phyloP scores from a whole-genome alignment of 352 stramenopile genomes.

The Pythium scleroteichum region DNA sequence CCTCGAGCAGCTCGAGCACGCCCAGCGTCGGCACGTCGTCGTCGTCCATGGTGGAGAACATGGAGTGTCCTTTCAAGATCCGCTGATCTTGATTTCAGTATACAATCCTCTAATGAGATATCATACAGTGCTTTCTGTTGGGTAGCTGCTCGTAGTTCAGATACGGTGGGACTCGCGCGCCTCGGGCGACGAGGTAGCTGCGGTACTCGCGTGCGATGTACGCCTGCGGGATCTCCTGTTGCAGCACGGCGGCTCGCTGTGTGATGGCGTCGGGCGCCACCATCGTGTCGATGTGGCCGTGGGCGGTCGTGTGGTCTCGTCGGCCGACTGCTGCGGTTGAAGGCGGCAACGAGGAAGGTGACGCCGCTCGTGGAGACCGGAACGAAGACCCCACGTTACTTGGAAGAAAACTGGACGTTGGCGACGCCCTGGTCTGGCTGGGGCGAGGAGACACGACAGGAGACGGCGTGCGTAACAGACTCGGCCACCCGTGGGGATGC shows the following conservation, averaged over 20 bases:
- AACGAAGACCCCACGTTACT: background rate
- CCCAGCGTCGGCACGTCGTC: background rate
- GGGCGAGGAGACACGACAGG: background rate
- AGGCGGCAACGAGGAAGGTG: background rate
- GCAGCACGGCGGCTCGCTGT: constrained; percentile 19
- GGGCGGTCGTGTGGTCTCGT: background rate
- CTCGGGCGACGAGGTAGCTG: constrained; percentile 41
- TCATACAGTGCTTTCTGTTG: background rate
- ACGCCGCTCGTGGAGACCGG: background rate
- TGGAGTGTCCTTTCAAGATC: constrained; percentile 24
- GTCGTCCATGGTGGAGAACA: background rate
- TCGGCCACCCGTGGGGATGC: constrained; percentile 19
- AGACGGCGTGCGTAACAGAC: constrained; percentile 13
- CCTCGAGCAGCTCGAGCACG: constrained; percentile 2
- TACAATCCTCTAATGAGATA: constrained; percentile 12
- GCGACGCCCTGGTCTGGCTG: background rate
- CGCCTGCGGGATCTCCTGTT: constrained; percentile 41
- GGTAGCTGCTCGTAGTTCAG: constrained; percentile 24
- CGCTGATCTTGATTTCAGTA: background rate
- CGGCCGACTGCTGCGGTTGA: background rate
- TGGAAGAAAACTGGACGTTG: background rate
- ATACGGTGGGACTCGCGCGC: constrained; percentile 40
- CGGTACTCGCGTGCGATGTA: constrained; percentile 67
- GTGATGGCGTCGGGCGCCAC: constrained; percentile 19
- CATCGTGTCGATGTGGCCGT: background rate